phyloP scores from a whole-genome alignment of 768 basidiomycete genomes.

The Amyloporia xantha region DNA sequence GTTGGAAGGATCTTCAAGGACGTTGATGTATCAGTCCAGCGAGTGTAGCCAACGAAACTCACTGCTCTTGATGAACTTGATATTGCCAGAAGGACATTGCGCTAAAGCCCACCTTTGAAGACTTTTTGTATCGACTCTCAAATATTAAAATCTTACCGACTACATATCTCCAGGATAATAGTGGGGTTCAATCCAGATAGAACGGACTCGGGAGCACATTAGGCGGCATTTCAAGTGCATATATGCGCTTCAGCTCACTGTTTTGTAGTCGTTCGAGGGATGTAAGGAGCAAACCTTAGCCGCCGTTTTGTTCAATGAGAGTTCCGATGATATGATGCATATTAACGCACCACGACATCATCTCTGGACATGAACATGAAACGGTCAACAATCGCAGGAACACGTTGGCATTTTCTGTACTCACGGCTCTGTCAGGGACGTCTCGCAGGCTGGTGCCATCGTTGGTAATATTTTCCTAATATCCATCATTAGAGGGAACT shows the following conservation, averaged over 20 bases:
- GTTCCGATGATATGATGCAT: too few species aligned
- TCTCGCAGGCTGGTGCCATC: constrained; percentile 64
- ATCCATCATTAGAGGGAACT: neutral
- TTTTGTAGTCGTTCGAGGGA: constrained; percentile 89
- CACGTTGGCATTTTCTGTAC: too few species aligned
- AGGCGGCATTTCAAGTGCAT: constrained; percentile 3
- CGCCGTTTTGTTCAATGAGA: too few species aligned
- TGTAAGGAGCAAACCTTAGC: constrained; percentile 76
- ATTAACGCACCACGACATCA: constrained; percentile 25
- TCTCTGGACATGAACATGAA: constrained; percentile 13
- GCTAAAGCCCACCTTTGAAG: constrained; percentile 19
- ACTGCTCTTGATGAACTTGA: constrained; percentile 84
- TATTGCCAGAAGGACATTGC: constrained; percentile 91
- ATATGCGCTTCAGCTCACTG: constrained; percentile 47
- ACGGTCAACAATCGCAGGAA: neutral
- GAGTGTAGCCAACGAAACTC: constrained; percentile 10
- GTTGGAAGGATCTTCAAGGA: constrained; percentile 66
- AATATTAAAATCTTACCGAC: constrained; percentile 39
- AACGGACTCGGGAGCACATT: constrained; percentile 52
- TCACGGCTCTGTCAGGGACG: constrained; percentile 71
- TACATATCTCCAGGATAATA: constrained; percentile 75
- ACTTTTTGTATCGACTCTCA: neutral
- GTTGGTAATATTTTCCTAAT: constrained; percentile 1
- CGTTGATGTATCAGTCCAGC: neutral
- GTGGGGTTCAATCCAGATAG: constrained; percentile 74